Conservation (phyloP, 176 grass and related monocot genomes). For the Cocos nucifera region DNA sequence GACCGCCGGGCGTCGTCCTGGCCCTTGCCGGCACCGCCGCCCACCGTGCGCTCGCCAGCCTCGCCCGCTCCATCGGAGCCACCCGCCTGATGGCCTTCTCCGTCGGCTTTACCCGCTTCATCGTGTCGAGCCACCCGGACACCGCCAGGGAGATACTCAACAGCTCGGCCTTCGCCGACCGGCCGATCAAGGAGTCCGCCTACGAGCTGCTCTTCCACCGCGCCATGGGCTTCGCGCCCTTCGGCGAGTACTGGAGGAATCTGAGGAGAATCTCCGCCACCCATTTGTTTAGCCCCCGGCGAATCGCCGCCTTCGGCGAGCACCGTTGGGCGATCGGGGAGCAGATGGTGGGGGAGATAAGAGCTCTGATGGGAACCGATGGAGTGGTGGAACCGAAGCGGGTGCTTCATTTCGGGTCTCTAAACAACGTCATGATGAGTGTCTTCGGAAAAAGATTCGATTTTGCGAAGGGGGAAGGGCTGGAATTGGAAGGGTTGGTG, state of each 20-base stretch:
- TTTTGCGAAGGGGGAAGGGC: too few species aligned
- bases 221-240: constrained; percentile 26
- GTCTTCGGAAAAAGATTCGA: too few species aligned
- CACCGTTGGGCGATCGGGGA: constrained; percentile 12
- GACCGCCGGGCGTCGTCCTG: background rate
- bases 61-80: too few species aligned
- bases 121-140: constrained; percentile 5
- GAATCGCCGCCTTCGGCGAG: constrained; percentile 21
- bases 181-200: constrained; percentile 21
- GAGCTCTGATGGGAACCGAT: too few species aligned
- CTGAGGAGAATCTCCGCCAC: constrained; percentile 35
- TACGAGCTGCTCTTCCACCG: constrained; percentile 14
- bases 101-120: background rate
- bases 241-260: constrained; percentile 40
- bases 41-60: too few species aligned
- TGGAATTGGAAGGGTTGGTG: too few species aligned
- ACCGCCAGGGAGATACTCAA: constrained; percentile 4
- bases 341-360: constrained; percentile 16
- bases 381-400: too few species aligned
- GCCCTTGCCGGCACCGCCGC: background rate
- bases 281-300: constrained; percentile 28
- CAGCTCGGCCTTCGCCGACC: constrained; percentile 5
- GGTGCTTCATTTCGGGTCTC: too few species aligned
- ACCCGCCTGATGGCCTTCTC: too few species aligned
- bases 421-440: too few species aligned